Evolutionary conservation across 2,329 filamentous ascomycete genomes (phyloP).

Genomic region (Claviceps pazoutovae): DNA sequence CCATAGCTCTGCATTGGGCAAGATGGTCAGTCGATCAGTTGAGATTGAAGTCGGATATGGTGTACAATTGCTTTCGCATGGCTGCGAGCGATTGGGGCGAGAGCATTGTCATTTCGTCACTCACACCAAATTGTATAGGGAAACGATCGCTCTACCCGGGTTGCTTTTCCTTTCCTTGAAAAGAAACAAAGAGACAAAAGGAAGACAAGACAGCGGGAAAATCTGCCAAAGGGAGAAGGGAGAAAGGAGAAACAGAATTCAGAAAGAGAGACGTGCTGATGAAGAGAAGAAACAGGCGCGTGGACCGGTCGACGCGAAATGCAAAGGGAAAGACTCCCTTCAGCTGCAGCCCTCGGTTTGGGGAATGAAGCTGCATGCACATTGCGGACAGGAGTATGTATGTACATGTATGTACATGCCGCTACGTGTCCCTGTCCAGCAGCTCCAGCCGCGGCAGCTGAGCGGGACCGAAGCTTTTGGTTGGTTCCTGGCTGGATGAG

Average conservation of each 20-base stretch:
- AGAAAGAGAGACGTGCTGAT: slow-evolving; percentile 3
- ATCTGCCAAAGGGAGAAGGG: background rate
- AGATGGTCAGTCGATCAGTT: slow-evolving; percentile 1
- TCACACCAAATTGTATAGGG: slow-evolving; percentile 1
- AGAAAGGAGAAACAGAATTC: background rate
- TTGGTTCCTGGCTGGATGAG: background rate
- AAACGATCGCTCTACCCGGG: no score
- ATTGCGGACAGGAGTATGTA: background rate
- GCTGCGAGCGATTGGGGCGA: background rate
- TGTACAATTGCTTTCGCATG: background rate
- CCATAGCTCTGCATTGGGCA: slow-evolving; percentile 24
- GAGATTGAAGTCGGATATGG: background rate
- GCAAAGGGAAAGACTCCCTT: slow-evolving; percentile 2
- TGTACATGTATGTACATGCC: background rate
- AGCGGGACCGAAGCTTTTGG: background rate
- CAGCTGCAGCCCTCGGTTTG: background rate
- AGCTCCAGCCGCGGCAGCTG: background rate
- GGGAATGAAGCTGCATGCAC: slow-evolving; percentile 4
- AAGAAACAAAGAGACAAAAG: background rate
- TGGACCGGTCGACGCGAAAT: slow-evolving; percentile 1
- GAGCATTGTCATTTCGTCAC: background rate
- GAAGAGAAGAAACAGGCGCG: background rate
- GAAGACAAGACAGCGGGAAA: background rate
- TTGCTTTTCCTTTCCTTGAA: background rate
- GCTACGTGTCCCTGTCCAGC: background rate